Evolutionary conservation across 2,329 filamentous ascomycete species (phyloP), one percentile per base, ranked within the genome.

Genomic region (Scedosporium apiospermum): DNA sequence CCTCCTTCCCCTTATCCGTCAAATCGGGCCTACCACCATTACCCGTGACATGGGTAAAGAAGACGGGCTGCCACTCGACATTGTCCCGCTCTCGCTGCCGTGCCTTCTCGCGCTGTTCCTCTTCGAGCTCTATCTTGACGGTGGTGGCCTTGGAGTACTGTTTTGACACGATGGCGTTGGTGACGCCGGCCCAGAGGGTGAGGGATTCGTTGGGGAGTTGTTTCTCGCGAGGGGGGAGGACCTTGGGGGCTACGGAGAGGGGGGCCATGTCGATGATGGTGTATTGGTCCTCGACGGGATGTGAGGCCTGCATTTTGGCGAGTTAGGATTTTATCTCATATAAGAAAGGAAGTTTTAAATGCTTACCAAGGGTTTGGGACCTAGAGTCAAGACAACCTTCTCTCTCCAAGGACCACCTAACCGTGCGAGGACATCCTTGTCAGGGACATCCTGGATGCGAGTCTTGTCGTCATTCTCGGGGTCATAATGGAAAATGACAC

Each of bases 191-290:
- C 95, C 95, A 99, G 72, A 96, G 89, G 63, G 84, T 87, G 66
- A 95, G 84, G 1, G 90, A 96, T 76, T 99, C 95, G 73, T 99
- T 95, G 62, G 89, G 84, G 1, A 96, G 84, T 74, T 98, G 95
- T 64, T 86, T 74, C 53, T 92, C 87, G 18, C 82, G 75, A 0
- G 93, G 91, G 0, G 95, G 95, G 0, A 96, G 74, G 53, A 85
- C 78, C 77, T 99, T 99, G 62, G 88, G 79, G 0, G 88, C 85
- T 2, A 96, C 91, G 51, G 81, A 83, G 57, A 99, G 85, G 2
- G 93, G 93, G n/a, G 80, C 82, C 58, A 98, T 85, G 72, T 99
- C 93, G 70, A 98, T 89, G 66, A 99, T 86, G 38, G 93, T 86
- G 65, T 82, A 83, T 71, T 89, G 84, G 61, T 87, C 82, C 62